Percentiles rank a stretch among this genome's conserved stretches.
Evolutionary conservation across 768 basidiomycete genomes (phyloP).

Genomic region (Panellus pusillus): DNA sequence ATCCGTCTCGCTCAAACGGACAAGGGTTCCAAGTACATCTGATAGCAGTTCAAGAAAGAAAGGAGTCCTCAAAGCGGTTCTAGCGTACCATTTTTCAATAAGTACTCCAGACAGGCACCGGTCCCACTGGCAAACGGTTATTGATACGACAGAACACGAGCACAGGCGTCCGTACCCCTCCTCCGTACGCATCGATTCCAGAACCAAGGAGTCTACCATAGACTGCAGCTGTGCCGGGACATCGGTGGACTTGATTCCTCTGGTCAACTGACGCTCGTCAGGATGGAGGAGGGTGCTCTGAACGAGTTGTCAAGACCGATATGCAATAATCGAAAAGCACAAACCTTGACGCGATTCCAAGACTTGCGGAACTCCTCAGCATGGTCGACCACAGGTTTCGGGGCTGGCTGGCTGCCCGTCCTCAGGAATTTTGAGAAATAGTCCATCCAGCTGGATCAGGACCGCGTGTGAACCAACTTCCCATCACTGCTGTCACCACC

Average conservation of each 20-base stretch:
- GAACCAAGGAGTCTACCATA: conserved; percentile 84
- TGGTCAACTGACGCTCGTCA: conserved; percentile 83
- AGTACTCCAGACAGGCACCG: conserved; percentile 87
- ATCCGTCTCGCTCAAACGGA: conserved; percentile 82
- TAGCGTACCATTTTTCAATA: conserved; percentile 78
- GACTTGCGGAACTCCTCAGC: conserved; percentile 73
- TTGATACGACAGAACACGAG: neutral
- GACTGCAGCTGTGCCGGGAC: conserved; percentile 75
- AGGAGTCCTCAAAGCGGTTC: neutral
- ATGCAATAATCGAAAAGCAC: conserved; percentile 9
- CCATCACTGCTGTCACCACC: too few relatives aligned
- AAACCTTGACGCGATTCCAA: conserved; percentile 74
- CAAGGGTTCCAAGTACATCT: conserved; percentile 86
- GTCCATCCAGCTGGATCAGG: conserved; percentile 50
- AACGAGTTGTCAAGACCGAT: conserved; percentile 11
- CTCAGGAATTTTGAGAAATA: conserved; percentile 84
- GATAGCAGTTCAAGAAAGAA: neutral
- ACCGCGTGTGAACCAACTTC: neutral
- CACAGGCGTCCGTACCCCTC: conserved; percentile 66
- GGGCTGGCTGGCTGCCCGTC: conserved; percentile 39
- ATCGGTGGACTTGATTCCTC: conserved; percentile 78
- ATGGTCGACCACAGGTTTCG: conserved; percentile 62
- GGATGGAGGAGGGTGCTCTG: conserved; percentile 85
- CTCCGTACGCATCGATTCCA: conserved; percentile 82
- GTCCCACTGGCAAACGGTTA: conserved; percentile 57